Evolutionary conservation across 768 basidiomycete species (phyloP).

Genomic region (Hericium rajendrae): DNA sequence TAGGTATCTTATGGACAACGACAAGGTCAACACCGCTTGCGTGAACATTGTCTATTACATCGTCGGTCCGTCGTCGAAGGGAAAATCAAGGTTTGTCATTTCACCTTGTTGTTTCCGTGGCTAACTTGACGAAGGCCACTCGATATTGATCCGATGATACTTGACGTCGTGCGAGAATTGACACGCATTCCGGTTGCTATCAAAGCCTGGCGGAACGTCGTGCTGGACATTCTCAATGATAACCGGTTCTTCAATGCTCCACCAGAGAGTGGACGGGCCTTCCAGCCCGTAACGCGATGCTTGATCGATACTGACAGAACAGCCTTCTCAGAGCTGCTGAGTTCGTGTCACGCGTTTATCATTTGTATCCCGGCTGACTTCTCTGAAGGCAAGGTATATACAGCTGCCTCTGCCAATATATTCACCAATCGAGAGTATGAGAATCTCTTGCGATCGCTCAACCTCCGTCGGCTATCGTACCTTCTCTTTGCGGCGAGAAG

Average conservation of each 20-base stretch:
- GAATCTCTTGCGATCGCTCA: constrained; percentile 77
- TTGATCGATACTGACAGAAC: constrained; percentile 84
- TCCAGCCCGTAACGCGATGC: constrained; percentile 71
- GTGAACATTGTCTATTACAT: constrained; percentile 81
- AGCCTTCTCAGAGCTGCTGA: constrained; percentile 72
- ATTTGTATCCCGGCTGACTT: constrained; percentile 20
- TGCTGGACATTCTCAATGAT: constrained; percentile 79
- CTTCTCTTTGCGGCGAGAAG: constrained; percentile 75
- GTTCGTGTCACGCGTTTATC: constrained; percentile 30
- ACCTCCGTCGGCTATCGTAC: constrained; percentile 80
- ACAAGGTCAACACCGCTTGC: constrained; percentile 72
- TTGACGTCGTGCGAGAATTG: constrained; percentile 71
- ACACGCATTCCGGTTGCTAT: constrained; percentile 63
- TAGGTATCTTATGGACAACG: constrained; percentile 72
- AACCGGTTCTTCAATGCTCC: constrained; percentile 76
- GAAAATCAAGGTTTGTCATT: constrained; percentile 51
- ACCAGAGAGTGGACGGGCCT: constrained; percentile 44
- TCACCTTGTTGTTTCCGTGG: background rate
- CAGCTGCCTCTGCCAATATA: constrained; percentile 87
- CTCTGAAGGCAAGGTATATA: constrained; percentile 59
- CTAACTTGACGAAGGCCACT: constrained; percentile 45
- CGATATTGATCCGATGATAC: constrained; percentile 60
- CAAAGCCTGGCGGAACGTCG: constrained; percentile 78
- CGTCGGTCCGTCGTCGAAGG: constrained; percentile 70
- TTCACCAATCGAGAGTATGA: constrained; percentile 95